Evolutionary conservation across 73 alveolate species (phyloP), one percentile per base, ranked within the genome.

Genomic region (Diophrys sp.): DNA sequence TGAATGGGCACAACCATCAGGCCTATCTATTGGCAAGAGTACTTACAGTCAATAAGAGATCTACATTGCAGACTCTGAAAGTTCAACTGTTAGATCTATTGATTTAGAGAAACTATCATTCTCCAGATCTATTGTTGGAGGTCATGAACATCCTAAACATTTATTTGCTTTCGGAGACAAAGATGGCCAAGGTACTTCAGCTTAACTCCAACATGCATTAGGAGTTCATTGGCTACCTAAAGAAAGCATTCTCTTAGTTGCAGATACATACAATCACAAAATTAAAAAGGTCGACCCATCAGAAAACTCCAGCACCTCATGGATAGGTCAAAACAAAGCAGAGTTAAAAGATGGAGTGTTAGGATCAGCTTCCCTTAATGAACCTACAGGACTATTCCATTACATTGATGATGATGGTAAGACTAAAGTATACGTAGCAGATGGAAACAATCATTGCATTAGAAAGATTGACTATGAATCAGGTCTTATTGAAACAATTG

Each of bases 1-100:
- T n/a, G 76, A 70, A 30, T 85, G 93, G 93, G 93, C 93, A 25
- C 78, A 85, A 62, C 93, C 93, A 18, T 79, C 86, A 2, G 93
- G 89, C 1, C 31, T 85, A 23, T 31, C 85, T 29, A 26, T 85
- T 31, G 93, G 93, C 23, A 14, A 54, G 25, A 32, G 70, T 11
- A 28, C 27, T 18, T 34, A 54, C 5, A 14, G 55, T 11, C 1
- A 8, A 23, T 28, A 31, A 57, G 91, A 76, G 55, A 29, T 55
- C 31, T 72, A 72, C 33, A 33, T 74, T 8, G 79, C 79, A 55
- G 92, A 84, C 56, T 84, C 92, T 0, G 92, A 84, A 56, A 28
- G 77, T 18, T 84, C 92, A 25, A 33, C 83, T n/a, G 67, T 84
- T n/a, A 69, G 92, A 30, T 83, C 92, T 5, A 84, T 84, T 44